Base-by-base conservation (phyloP, 2,329 filamentous ascomycete genomes). In the Elsinoe batatas region DNA sequence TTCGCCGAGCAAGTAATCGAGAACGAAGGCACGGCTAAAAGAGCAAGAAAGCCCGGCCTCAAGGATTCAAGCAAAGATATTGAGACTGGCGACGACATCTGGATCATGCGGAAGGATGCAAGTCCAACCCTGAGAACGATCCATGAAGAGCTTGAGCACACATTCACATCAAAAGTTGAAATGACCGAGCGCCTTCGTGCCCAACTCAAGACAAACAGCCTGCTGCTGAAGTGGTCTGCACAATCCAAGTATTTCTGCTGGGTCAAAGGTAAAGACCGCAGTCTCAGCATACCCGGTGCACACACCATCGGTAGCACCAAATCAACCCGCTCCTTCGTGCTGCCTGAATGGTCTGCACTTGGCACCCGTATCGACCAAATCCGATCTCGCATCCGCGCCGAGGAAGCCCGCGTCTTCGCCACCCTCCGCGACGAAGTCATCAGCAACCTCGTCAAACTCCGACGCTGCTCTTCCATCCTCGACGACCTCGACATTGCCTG, bases 401-500 rank as follows among this genome's bases (percentile, higher is more conserved):
- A 96, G 69, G 93, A 98, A 71, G 81, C 89, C 63, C 78, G 80
- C 43, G 84, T 98, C 6, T 89, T 97, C 62, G 76, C 81, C 56
- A 72, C 78, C 4, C 76, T 98, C 7, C 85, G 91, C 30, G 80
- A 83, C 58, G 76, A 81, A 51, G 90, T 96, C 0, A 83, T 97
- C 3, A 72, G 80, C 46, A 91, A 91, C 63, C 79, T 98, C 2
- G 82, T 96, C 60, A 88, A 85, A 64, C 80, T 98, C 12, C 84
- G 93, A 5, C 86, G 87, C 57, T 97, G 96, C 69, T 91, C 91
- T 10, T 79, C 82, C n/a, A 86, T 95, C 1, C 80, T 98, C 17
- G 91, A 97, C 67, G 91, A 96, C 69, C 80, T 98, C 7, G 93
- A 98, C 70, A 86, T 98, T 36, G 81, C 87, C 2, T 88, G 88